Base-by-base conservation (phyloP, 73 alveolate species). In the Paramecium sonneborni region DNA sequence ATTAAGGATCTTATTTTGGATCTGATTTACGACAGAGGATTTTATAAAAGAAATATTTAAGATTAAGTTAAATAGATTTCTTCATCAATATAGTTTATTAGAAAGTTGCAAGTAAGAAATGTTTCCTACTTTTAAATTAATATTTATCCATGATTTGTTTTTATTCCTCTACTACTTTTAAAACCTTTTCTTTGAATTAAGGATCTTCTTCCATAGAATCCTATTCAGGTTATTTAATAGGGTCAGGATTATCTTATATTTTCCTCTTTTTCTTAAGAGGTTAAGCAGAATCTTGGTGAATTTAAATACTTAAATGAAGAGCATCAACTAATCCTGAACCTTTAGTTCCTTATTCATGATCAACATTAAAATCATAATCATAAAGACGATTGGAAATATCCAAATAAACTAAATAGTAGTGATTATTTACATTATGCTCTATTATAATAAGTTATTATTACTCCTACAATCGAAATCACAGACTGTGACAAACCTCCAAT, bases 401-500 rank as follows among this genome's bases (percentile, higher is more conserved):
- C 39, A 34, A 28, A 67, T 67, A 67, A 67, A 67, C 85, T 67
- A 67, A 67, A 67, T 67, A 67, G 15, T 14, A 14, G 23, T 34
- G n/a, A 67, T 67, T 23, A 67, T 2, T 30, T 67, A 67, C 85
- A 67, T 67, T 67, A 11, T 34, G 39, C 52, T 67, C 85, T 67
- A 67, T 67, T 67, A 67, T 67, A 67, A 34, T 67, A 67, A 32
- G 85, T 30, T 12, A 67, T 67, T 67, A 67, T 30, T 28, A 67
- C 39, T 15, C 85, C 85, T 23, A 34, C 85, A 67, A 67, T 67
- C 11, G 52, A 28, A 32, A 67, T 67, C 28, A 67, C 24, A 12
- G 85, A 67, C 23, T 67, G 7, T 21, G 46, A 67, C 46, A 67
- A 67, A 26, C 85, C 85, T 67, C 85, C 85, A 24, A 67, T 67